Conservation (phyloP, 805 yeast species). For the Candida nanaspora region DNA sequence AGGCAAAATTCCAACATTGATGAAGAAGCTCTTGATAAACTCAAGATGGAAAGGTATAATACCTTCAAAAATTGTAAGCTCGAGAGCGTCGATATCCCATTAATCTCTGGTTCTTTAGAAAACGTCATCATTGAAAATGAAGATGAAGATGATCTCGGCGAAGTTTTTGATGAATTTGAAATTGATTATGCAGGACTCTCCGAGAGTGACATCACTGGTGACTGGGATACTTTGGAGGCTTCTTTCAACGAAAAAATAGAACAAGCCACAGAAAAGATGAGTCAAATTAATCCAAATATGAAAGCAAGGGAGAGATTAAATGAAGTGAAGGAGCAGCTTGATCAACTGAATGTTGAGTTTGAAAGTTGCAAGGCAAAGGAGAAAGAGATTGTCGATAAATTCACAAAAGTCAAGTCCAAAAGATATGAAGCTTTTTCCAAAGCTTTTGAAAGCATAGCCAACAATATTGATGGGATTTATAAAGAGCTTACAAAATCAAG, state of each 20-base stretch:
- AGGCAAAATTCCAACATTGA: slow-evolving; percentile 29
- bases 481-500: slow-evolving; percentile 75
- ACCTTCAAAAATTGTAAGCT: slow-evolving; percentile 68
- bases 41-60: slow-evolving; percentile 48
- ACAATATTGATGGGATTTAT: slow-evolving; percentile 66
- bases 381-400: slow-evolving; percentile 42
- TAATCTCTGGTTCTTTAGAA: slow-evolving; percentile 52
- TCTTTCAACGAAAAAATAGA: slow-evolving; percentile 27
- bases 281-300: slow-evolving; percentile 65
- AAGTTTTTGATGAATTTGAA: slow-evolving; percentile 25
- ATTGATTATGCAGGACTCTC: slow-evolving; percentile 47
- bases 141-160: slow-evolving; percentile 18
- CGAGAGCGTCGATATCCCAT: slow-evolving; percentile 59
- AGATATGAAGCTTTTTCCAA: slow-evolving; percentile 59
- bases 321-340: slow-evolving; percentile 56
- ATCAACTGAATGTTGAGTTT: slow-evolving; percentile 59
- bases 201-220: slow-evolving; percentile 32
- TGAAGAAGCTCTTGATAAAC: slow-evolving; percentile 48
- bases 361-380: slow-evolving; percentile 56
- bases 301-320: slow-evolving; percentile 71
- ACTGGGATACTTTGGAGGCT: slow-evolving; percentile 14
- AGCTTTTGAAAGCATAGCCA: slow-evolving; percentile 73
- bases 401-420: slow-evolving; percentile 48
- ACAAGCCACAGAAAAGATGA: slow-evolving; percentile 28
- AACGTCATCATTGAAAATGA: slow-evolving; percentile 54